Evolutionary conservation across 345 rosid species (phyloP), one percentile per base, ranked within the genome.

Genomic region (Sisymbrium irio): DNA sequence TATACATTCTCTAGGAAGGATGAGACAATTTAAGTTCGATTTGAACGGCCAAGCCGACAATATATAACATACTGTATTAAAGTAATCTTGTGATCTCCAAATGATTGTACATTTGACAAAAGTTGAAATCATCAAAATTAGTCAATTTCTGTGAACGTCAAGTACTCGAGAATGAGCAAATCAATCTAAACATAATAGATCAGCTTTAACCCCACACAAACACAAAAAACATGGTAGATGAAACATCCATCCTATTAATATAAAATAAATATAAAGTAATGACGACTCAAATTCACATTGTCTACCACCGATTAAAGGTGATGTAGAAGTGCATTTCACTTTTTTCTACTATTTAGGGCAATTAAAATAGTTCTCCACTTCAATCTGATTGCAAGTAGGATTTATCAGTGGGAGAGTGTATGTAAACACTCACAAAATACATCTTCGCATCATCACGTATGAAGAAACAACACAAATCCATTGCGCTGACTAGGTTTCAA

Each of bases 241-340:
- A 49, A 65, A 50, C 33, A 49, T 13, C 3, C 20, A 35, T 19
- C 25, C 6, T 33, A 25, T 32, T 11, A 45, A 9, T 18, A 64
- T 64, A 46, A 30, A 17, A 32, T 19, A 65, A 19, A 65, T 33
- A 35, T 14, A 14, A 55, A 27, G 71, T 65, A 65, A 55, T 28
- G 63, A 54, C 27, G 51, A 68, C 22, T 40, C 37, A 54, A 39
- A 22, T 10, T 67, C 14, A 54, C 19, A 14, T 40, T 41, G 72
- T 54, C 72, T 27, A 54, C 72, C 72, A 68, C 72, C 51, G 41
- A 40, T 28, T n/a, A 45, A 55, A 55, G 62, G 12, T 55, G 62
- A 41, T 55, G 11, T 44, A 25, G 17, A 67, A 67, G 37, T 55
- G 62, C 53, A 54, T 10, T 42, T 51, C 49, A 51, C 47, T 11